Evolutionary conservation across 1,139 yeast genomes (phyloP), one percentile per base, ranked within the genome.

Genomic region (Protomyces gravidus): DNA sequence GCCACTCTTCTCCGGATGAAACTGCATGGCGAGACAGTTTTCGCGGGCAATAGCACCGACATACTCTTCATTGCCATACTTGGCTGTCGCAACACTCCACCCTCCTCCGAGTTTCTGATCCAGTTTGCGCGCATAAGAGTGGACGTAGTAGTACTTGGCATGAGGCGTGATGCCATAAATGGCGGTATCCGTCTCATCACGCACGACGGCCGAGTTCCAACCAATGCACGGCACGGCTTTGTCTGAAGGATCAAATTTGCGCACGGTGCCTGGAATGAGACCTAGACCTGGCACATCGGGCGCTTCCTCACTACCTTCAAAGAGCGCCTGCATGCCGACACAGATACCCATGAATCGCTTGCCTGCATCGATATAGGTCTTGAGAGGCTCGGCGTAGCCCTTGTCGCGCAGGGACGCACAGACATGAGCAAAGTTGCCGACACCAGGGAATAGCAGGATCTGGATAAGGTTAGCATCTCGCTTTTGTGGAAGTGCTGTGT

Each of bases 1-100:
- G 9, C 98, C 98, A 1, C 96, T 87, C 72, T 92, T 92, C 71
- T 92, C 98, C 5, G 98, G 98, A 72, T 92, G 98, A 73, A 92
- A 92, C 72, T 92, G 98, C 1, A 97, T 92, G 49, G 97, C 96
- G 72, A 92, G 87, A 21, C 90, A 77, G 64, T 89, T 89, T 62
- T 79, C 86, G 68, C 79, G 84, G 25, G 84, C 74, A 28, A 89
- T 72, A 0, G 97, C 94, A n/a, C 97, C 95, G 61, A 92, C 75
- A 67, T 89, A 92, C 57, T 75, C 78, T 71, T 92, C 94, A 25
- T 82, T 76, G 1, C 95, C 96, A 71, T 92, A 92, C 59, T 75
- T 77, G 1, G 94, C 80, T 53, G 80, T 74, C 1, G 90, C 89
- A 62, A 86, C 78, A 50, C 82, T 81, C 96, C 97, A 92, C 11